Evolutionary conservation across 768 basidiomycete genomes (phyloP), one percentile per base, ranked within the genome.

Genomic region (Tulasnella sp.): DNA sequence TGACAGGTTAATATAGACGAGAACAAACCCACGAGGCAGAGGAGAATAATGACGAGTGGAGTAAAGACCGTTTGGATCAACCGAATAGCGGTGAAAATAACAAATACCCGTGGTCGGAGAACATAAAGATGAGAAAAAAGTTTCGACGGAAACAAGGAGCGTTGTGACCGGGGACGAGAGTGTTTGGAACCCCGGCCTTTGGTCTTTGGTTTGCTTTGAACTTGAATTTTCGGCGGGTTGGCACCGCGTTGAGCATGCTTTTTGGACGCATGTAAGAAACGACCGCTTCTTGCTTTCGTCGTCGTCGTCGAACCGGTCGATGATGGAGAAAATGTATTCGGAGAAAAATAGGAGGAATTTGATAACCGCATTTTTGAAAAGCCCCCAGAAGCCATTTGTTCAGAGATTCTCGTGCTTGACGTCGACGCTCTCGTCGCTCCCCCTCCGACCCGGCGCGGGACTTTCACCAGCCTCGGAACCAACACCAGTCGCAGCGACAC

Each of bases 371-470:
- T 18, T 18, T 39, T 39, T 37, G 26, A 11, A 70, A 35, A 18
- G 1, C 70, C 70, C 35, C 32, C 16, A 35, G 2, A 29, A n/a
- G 0, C 18, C 5, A 5, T 35, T 70, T 42, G 32, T 70, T 70
- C 70, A 70, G 70, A 35, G 32, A 35, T 42, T 42, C 32, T 70
- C 70, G 40, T 18, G 35, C 40, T 70, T 70, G 70, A 70, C 70
- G 70, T 70, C 70, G 16, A 42, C 70, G 70, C 70, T 70, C 70
- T 70, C 70, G 70, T 70, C 70, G 40, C 70, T 70, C 10, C 70
- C 70, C 29, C 70, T 35, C 70, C 70, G 70, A 7, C 40, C 35
- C 29, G 40, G 35, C 29, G 13, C 32, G 40, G 70, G 70, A 70
- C 70, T 70, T 35, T 70, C 70, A 13, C 70, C 70, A 70, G 70